Evolutionary conservation across 192 early-diverging fungal genomes (phyloP), one percentile per base, ranked within the genome.

Genomic region (Coemansia sp.): DNA sequence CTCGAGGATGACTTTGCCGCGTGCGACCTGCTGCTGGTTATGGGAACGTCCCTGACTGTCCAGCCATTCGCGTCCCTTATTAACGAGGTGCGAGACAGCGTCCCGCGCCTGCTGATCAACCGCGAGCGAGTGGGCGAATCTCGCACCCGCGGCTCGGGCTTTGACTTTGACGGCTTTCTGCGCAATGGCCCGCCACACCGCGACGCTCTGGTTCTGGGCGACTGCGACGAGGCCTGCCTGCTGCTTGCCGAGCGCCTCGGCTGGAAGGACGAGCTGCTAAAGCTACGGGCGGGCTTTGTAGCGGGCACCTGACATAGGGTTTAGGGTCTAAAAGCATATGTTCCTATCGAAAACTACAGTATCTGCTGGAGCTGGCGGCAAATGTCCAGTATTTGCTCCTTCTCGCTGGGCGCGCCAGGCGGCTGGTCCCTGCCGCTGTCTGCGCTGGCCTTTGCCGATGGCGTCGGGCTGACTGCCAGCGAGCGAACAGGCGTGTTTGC

Each of bases 71-170:
- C 86, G 16, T 70, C 71, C 3, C 75, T 96, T 2, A 80, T 94
- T 41, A 70, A 88, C 35, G 41, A 68, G 9, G 88, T 92, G 2
- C 52, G 52, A 10, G 47, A 31, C 7, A 55, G 67, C 5, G 82
- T 88, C 6, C 96, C 94, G 3, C 78, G 96, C 17, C 64, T 99
- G 40, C 75, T 99, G 51, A 89, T 99, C 28, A 99, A 99, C 66
- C 79, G 82, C 20, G 89, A 92, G 54, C 50, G 66, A 14, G 90
- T 85, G 35, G 94, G 91, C 14, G 78, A 77, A 44, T 74, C 77
- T 6, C 54, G 11, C 9, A 29, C n/a, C 2, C 45, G 36, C 25
- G 23, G 51, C 13, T 12, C 14, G 17, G 87, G 88, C 43, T 91
- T 93, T 67, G 88, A 95, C 56, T 95, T 92, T 75, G 76, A 82